Conservation (phyloP, 208 protist species). For the Trypanosoma conorhini region DNA sequence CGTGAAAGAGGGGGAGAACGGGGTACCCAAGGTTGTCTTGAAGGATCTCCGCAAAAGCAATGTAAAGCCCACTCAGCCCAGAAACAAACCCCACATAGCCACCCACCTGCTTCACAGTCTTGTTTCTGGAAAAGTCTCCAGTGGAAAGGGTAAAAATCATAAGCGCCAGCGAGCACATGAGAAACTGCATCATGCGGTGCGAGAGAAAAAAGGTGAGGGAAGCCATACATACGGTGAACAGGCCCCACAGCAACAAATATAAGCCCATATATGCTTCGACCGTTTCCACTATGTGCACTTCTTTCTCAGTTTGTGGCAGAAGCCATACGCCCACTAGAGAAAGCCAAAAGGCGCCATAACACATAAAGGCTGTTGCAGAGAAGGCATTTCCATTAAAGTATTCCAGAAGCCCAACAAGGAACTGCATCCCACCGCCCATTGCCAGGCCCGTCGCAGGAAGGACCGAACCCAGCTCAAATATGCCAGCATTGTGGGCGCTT, state of each 20-base stretch:
- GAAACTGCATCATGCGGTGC: constrained; percentile 1
- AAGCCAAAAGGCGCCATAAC: constrained; percentile 16
- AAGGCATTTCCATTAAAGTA: constrained; percentile 12
- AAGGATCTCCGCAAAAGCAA: constrained; percentile 16
- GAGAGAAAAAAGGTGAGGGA: constrained; percentile 1
- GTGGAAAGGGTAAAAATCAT: background rate
- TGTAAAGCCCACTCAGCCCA: background rate
- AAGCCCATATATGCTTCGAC: constrained; percentile 11
- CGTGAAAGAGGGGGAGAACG: constrained; percentile 13
- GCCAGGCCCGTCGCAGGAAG: constrained; percentile 3
- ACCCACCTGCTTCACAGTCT: background rate
- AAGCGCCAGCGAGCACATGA: background rate
- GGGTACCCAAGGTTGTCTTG: constrained; percentile 8
- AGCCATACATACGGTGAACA: constrained; percentile 19
- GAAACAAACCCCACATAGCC: constrained; percentile 8
- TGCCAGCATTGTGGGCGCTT: constrained; percentile 14
- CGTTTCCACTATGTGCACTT: constrained; percentile 5
- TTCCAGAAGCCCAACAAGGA: constrained; percentile 9
- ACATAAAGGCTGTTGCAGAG: background rate
- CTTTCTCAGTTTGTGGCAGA: background rate
- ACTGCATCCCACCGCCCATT: constrained; percentile 3
- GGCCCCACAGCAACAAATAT: constrained; percentile 27
- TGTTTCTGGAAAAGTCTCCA: constrained; percentile 2
- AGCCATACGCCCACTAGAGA: constrained; percentile 10
- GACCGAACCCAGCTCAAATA: background rate